Base-by-base conservation (phyloP, 352 stramenopile genomes). In the Pythium chondricola region DNA sequence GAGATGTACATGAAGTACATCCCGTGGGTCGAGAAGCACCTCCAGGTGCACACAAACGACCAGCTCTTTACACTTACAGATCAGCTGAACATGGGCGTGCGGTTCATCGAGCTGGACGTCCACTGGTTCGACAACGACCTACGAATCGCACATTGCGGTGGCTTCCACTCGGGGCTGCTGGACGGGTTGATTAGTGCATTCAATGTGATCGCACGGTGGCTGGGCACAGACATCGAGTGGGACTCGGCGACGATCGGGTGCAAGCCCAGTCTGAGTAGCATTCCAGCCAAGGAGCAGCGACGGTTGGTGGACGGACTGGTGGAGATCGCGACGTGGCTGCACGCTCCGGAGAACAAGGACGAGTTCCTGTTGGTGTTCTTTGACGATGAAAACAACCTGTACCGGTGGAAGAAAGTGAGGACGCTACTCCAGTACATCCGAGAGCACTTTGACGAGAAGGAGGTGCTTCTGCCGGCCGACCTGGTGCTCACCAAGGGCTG, bases 291-390 rank as follows among this genome's bases (percentile, higher is more conserved):
- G 25, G 71, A 85, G 44, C 73, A 88, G 43, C 71, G 74, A 0
- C 58, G 43, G 14, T 53, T 84, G n/a, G 49, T 59, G 14, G 53
- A 69, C 4, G 73, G 71, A 18, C 60, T 88, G 6, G 51, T 66
- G 18, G 76, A 85, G 36, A 48, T 88, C 14, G 59, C 69, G 0
- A 24, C 52, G n/a, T 88, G 76, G 76, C 40, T 88, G n/a, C 69
- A 84, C 43, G 56, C 48, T 0, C 69, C 71, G 9, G 69, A 67
- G 35, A 79, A 82, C 60, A 52, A 63, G 32, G 51, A 78, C 36
- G 73, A 85, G 49, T 93, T 93, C 33, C 65, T 93, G 33, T 69
- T 93, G 52, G 62, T 93, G 20, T 93, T 90, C 61, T 93, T 93
- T 21, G 82, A 93, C 58, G 79, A 89, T 42, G 78, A 93, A 33